These are phyloP conservation scores for Populus hybrid DNA, from an alignment of 441 rosid genomes.

Conservation along the genomic window DNA sequence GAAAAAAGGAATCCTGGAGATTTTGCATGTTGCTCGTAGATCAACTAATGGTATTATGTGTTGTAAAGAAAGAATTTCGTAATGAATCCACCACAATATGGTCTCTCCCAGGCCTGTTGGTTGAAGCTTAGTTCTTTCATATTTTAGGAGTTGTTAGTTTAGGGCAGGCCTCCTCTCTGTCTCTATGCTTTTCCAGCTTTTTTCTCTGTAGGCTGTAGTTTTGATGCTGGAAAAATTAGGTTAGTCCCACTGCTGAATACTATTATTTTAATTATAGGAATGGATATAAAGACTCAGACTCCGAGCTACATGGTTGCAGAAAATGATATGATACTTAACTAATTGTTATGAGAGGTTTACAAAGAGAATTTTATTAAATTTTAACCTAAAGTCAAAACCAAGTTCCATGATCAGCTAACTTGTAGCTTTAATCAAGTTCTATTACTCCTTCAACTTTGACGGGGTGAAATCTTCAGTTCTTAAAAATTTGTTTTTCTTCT, in stretches of 20 bases:
- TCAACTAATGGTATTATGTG: background rate
- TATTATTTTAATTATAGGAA: background rate
- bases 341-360: background rate
- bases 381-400: background rate
- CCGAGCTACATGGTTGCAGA: background rate
- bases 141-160: too few species aligned
- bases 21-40: background rate
- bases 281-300: background rate
- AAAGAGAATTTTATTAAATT: too few species aligned
- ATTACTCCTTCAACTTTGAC: background rate
- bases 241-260: background rate
- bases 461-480: background rate
- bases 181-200: background rate
- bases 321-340: background rate
- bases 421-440: background rate
- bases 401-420: background rate
- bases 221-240: background rate
- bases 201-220: background rate
- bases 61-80: background rate
- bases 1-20: background rate
- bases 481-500: too few species aligned
- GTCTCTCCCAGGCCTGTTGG: background rate
- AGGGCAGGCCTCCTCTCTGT: background rate
- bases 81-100: background rate
- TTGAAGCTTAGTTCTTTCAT: background rate